Base-by-base conservation (phyloP, 1,139 yeast genomes). In the Diutina neorugosa region DNA sequence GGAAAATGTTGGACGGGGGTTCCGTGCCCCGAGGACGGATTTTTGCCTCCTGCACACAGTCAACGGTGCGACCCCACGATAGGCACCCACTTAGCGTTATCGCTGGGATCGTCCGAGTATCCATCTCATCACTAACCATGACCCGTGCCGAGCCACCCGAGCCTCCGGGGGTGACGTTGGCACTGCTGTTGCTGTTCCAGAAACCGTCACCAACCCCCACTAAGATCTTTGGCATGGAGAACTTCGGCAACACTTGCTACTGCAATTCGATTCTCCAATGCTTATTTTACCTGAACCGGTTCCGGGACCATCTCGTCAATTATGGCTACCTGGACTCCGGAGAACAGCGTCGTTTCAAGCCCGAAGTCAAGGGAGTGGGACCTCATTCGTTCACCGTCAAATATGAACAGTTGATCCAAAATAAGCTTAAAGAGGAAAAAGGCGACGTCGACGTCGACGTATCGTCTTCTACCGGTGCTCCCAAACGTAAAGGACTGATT, bases 181-280 rank as follows among this genome's bases (percentile, higher is more conserved):
- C 31, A 4, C 19, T 27, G 19, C 18, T 34, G 12, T 19, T 43
- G 25, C 12, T 6, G 9, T 11, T 21, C 27, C 34, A 18, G 34
- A 21, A 31, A 8, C 12, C 5, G 43, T n/a, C 20, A 20, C 19
- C 43, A 6, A 18, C 20, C 4, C 18, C 20, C n/a, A 27, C n/a
- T 56, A 85, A 90, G 67, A 78, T 90, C 44, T 93, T 84, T 68
- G 98, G 98, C 5, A 83, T 91, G 81, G 98, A 93, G 66, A 93
- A 93, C 67, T 91, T 90, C 65, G 97, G 98, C 37, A 84, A 87
- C 65, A 91, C 96, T 0, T 91, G 98, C 69, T 93, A 93, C 67
- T 89, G 96, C 67, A 93, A 93, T 63, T 89, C 96, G 9, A 86
- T 93, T 27, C 69, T 93, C 31, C 98, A 93, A 66, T 89, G 96